phyloP scores from a whole-genome alignment of 106 monocot species.

The Platanthera guangdongensis region DNA sequence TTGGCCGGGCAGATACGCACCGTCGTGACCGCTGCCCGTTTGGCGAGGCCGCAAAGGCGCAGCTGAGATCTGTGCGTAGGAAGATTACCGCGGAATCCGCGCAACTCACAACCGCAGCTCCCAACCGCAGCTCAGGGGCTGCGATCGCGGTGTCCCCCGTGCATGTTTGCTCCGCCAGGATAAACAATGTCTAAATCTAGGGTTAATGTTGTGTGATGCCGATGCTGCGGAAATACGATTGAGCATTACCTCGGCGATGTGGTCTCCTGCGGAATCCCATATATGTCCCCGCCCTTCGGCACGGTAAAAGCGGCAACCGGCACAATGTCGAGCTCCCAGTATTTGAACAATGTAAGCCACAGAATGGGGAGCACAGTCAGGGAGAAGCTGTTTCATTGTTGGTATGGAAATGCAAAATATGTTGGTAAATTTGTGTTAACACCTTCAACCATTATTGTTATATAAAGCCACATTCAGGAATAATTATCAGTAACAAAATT shows the following conservation, averaged over 20 bases:
- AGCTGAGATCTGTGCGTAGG: too few relatives aligned
- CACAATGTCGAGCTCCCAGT: slow-evolving; percentile 49
- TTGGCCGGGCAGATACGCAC: too few relatives aligned
- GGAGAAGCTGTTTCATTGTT: slow-evolving; percentile 49
- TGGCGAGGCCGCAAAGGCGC: too few relatives aligned
- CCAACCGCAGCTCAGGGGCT: too few relatives aligned
- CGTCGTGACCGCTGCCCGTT: too few relatives aligned
- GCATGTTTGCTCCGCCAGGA: background rate
- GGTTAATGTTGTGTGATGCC: background rate
- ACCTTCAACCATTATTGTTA: background rate
- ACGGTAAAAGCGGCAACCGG: slow-evolving; percentile 81
- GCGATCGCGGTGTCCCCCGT: too few relatives aligned
- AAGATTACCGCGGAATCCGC: too few relatives aligned
- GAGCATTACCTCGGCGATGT: slow-evolving; percentile 37
- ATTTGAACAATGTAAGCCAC: slow-evolving; percentile 76
- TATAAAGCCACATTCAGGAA: too few relatives aligned
- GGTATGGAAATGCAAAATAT: slow-evolving; percentile 7
- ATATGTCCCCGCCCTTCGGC: slow-evolving; percentile 73
- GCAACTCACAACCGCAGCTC: too few relatives aligned
- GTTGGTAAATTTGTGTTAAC: background rate
- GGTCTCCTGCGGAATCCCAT: slow-evolving; percentile 80
- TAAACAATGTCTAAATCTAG: background rate
- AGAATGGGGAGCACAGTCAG: slow-evolving; percentile 87
- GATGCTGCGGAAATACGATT: background rate
- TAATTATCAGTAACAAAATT: too few relatives aligned